Conservation (phyloP, 2,329 filamentous ascomycete genomes). For the Ophiostoma piceae region DNA sequence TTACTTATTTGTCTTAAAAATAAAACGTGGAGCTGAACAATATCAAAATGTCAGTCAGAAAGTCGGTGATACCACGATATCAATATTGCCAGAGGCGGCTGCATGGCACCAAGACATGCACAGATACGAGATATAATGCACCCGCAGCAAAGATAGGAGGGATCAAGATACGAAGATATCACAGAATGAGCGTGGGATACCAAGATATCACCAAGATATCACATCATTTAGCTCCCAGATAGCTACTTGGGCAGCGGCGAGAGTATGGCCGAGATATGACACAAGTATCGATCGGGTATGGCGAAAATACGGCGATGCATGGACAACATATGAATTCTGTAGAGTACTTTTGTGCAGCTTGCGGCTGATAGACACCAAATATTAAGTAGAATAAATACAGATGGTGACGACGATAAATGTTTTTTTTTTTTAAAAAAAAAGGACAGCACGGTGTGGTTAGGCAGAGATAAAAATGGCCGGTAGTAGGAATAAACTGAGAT, state of each 20-base stretch:
- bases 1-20: no score
- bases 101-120: background rate
- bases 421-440: background rate
- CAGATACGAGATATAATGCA: background rate
- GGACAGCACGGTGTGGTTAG: background rate
- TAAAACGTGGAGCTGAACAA: no score
- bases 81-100: background rate
- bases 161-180: background rate
- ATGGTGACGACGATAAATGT: background rate
- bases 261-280: background rate
- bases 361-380: background rate
- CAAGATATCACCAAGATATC: background rate
- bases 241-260: background rate
- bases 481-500: background rate
- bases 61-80: background rate
- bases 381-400: background rate
- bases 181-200: background rate
- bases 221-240: background rate
- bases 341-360: background rate
- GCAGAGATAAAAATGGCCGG: background rate
- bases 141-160: background rate
- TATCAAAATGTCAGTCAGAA: no score
- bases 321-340: background rate
- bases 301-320: background rate
- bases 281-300: background rate